Evolutionary conservation across 805 yeast species (phyloP), one percentile per base, ranked within the genome.

Genomic region (Wickerhamomyces bovis): DNA sequence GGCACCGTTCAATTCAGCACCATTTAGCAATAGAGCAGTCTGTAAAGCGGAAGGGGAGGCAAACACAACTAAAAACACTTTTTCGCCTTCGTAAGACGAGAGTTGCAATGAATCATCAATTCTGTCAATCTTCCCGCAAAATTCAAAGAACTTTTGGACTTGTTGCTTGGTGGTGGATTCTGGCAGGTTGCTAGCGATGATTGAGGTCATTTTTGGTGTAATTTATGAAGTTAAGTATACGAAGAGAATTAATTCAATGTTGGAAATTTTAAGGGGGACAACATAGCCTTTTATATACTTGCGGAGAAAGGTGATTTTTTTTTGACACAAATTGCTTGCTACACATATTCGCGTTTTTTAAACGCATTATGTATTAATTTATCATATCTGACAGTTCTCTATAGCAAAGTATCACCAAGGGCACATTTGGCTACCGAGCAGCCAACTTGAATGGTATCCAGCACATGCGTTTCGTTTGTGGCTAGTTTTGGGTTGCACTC

Each of bases 401-500:
- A 66, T 43, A 71, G 46, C 38, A 92, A 68, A 3, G 96, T 85
- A 65, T 94, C 96, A 47, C 99, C 99, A 56, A 94, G 67, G 2
- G 97, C 96, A 72, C 97, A 89, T 65, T 95, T 80, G 45, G 92
- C 92, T 48, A 92, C 77, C 20, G 97, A 90, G 58, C 92, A 78
- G 11, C 97, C 97, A 9, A 96, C 85, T 50, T 85, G 78, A 31
- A 92, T 85, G 4, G 99, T 94, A 61, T 89, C 95, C 43, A 81
- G 66, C 16, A 86, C 81, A 57, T 88, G 90, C 42, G 71, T 68
- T 52, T 86, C 94, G 51, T 78, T 74, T n/a, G 78, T 78, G 9
- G 92, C 97, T 53, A 94, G 75, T 44, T 79, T 77, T 41, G 99
- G 98, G 68, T 92, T 92, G 53, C 90, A 86, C 68, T 92, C 99